These are phyloP conservation scores for Arthrobotrys sinensis DNA, from an alignment of 2,329 filamentous ascomycete genomes.

Conservation along the genomic window DNA sequence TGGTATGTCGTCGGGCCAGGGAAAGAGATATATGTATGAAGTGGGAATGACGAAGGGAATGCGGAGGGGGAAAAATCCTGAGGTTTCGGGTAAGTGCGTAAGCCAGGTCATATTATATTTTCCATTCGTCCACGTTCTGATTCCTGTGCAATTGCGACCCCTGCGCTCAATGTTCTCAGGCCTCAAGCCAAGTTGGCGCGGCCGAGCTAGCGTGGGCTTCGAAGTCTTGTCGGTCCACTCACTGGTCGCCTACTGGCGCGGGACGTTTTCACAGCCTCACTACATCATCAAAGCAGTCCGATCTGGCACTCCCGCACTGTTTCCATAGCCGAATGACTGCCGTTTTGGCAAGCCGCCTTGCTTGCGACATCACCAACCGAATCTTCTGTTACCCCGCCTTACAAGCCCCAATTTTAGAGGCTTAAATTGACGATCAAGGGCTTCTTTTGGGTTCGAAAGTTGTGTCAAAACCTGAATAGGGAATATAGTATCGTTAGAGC, in stretches of 20 bases:
- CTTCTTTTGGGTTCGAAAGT: neutral
- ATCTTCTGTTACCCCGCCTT: neutral
- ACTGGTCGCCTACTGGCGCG: conserved; percentile 32
- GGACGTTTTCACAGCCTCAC: conserved; percentile 28
- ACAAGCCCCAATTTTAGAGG: neutral
- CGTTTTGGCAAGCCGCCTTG: conserved; percentile 21
- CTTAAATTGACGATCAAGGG: neutral
- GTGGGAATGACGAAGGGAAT: conserved; percentile 12
- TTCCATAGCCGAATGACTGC: conserved; percentile 23
- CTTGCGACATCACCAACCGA: neutral
- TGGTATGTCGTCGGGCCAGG: neutral
- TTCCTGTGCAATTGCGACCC: conserved; percentile 3
- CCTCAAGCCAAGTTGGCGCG: conserved; percentile 27
- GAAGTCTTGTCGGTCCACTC: conserved; percentile 25
- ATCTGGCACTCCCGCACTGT: conserved; percentile 27
- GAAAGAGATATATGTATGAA: neutral
- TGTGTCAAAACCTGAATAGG: neutral
- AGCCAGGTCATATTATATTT: conserved; percentile 24
- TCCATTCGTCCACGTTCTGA: conserved; percentile 25
- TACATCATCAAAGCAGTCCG: conserved; percentile 17
- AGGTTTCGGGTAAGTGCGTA: conserved; percentile 22
- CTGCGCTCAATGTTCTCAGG: conserved; percentile 10
- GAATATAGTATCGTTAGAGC: neutral
- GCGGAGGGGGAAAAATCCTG: neutral
- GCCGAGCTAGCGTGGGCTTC: conserved; percentile 28